A percentile compares a stretch with the other conserved stretches of the same genome.
phyloP scores from a whole-genome alignment of 225 moss, liverwort and hornwort genomes.

The Sphagnum tenellum region DNA sequence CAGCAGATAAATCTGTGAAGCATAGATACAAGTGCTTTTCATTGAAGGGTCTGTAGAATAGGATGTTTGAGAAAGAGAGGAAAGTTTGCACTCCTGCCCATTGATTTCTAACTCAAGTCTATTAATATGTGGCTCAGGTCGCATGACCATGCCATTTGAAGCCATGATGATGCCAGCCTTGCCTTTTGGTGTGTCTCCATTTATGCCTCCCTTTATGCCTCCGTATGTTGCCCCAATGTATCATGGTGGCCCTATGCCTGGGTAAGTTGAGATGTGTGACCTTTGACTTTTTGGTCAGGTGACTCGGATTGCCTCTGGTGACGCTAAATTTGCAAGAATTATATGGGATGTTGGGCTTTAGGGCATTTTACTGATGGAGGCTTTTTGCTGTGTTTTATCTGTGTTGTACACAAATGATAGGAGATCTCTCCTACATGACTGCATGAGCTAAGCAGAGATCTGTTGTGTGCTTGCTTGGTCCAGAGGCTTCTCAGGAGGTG shows the following conservation, averaged over 20 bases:
- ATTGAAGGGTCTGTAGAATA: neutral
- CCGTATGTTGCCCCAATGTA: constrained; percentile 20
- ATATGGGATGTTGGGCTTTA: neutral
- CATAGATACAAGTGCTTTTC: too few relatives aligned
- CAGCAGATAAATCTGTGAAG: too few relatives aligned
- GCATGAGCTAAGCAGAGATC: too few relatives aligned
- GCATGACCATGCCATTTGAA: constrained; percentile 15
- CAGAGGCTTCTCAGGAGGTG: too few relatives aligned
- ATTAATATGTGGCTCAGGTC: constrained; percentile 13
- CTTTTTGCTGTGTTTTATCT: constrained; percentile 1
- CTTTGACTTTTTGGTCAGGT: constrained; percentile 1
- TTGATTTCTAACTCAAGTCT: neutral
- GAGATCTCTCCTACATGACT: too few relatives aligned
- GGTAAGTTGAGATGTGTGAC: constrained; percentile 12
- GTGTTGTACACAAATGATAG: neutral
- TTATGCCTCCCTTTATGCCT: constrained; percentile 23
- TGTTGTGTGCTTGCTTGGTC: too few relatives aligned
- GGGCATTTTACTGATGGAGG: neutral
- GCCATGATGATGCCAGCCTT: constrained; percentile 18
- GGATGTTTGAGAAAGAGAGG: neutral
- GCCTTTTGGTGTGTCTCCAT: constrained; percentile 13
- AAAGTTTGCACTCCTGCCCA: neutral
- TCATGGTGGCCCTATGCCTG: constrained; percentile 18
- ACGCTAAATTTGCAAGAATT: too few relatives aligned
- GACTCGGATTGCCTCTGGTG: too few relatives aligned